A percentile compares a stretch with the other conserved stretches of the same genome.
Evolutionary conservation across 352 stramenopile species (phyloP).

Genomic region (Globisporangium carolinianum): DNA sequence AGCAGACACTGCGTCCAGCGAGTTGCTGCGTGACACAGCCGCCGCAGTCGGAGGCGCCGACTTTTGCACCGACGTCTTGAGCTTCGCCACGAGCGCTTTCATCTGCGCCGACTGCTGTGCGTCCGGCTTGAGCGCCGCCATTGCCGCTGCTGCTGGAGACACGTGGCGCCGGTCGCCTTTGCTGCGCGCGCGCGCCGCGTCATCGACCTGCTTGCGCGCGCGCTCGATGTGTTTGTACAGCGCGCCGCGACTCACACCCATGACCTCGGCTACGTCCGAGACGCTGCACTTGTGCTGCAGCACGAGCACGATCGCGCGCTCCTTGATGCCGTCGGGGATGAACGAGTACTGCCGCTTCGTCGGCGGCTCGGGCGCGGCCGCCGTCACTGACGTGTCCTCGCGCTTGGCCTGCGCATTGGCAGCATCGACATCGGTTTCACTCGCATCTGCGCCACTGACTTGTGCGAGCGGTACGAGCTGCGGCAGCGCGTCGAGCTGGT

Average conservation of each 20-base stretch:
- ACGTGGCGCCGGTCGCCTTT: neutral
- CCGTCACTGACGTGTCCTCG: neutral
- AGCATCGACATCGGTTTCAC: neutral
- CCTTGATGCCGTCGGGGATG: slow-evolving; percentile 8
- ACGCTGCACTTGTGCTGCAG: slow-evolving; percentile 10
- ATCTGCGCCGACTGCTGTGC: slow-evolving; percentile 4
- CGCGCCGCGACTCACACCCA: slow-evolving; percentile 7
- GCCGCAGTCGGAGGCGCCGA: neutral
- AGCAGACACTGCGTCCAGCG: neutral
- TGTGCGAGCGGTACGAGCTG: neutral
- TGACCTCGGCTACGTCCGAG: slow-evolving; percentile 6
- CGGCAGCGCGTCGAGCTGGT: slow-evolving; percentile 4
- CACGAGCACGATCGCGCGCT: slow-evolving; percentile 10
- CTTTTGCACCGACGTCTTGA: slow-evolving; percentile 2
- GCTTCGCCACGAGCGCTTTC: slow-evolving; percentile 7
- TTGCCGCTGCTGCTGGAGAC: neutral
- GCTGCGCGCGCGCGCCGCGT: neutral
- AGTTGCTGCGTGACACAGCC: neutral
- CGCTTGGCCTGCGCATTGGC: neutral
- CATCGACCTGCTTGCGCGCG: slow-evolving; percentile 7
- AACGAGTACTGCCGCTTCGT: slow-evolving; percentile 8
- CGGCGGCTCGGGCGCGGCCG: neutral
- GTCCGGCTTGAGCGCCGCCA: neutral
- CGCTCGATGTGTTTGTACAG: slow-evolving; percentile 10
- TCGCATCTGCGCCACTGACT: neutral